A percentile compares a stretch with the other conserved stretches of the same genome.
Evolutionary conservation across 2,329 filamentous ascomycete species (phyloP).

Genomic region (Colletotrichum liaoningense): DNA sequence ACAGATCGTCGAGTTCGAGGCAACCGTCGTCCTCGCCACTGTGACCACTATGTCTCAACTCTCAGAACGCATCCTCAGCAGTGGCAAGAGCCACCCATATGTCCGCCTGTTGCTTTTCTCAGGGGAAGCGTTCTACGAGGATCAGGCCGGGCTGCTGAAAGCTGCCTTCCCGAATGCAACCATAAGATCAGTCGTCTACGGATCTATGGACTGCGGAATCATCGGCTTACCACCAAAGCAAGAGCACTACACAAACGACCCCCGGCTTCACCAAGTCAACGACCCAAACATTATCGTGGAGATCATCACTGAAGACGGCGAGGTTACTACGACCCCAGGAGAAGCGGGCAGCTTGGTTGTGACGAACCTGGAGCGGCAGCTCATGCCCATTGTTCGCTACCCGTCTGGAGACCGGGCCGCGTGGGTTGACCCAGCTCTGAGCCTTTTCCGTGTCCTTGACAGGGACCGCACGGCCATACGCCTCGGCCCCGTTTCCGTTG

Average conservation of each 20-base stretch:
- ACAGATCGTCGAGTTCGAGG: constrained; percentile 25
- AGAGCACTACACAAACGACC: constrained; percentile 19
- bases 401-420: constrained; percentile 27
- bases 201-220: constrained; percentile 30
- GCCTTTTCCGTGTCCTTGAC: constrained; percentile 30
- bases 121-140: constrained; percentile 30
- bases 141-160: constrained; percentile 14
- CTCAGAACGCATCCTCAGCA: constrained; percentile 7
- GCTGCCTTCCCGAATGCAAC: constrained; percentile 25
- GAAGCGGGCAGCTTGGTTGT: constrained; percentile 22
- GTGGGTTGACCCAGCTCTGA: constrained; percentile 24
- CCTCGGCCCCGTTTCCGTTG: constrained; percentile 27
- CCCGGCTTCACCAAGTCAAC: constrained; percentile 28
- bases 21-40: constrained; percentile 18
- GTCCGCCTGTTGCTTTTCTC: constrained; percentile 30
- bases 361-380: constrained; percentile 27
- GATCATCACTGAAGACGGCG: constrained; percentile 23
- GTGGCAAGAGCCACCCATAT: not conserved
- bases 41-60: constrained; percentile 29
- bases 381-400: constrained; percentile 32
- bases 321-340: not conserved
- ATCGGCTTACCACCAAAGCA: constrained; percentile 23
- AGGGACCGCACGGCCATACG: constrained; percentile 33
- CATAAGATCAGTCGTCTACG: constrained; percentile 22
- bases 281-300: constrained; percentile 24